Evolutionary conservation across 2,329 filamentous ascomycete species (phyloP).

Genomic region (Monosporascus sp.): DNA sequence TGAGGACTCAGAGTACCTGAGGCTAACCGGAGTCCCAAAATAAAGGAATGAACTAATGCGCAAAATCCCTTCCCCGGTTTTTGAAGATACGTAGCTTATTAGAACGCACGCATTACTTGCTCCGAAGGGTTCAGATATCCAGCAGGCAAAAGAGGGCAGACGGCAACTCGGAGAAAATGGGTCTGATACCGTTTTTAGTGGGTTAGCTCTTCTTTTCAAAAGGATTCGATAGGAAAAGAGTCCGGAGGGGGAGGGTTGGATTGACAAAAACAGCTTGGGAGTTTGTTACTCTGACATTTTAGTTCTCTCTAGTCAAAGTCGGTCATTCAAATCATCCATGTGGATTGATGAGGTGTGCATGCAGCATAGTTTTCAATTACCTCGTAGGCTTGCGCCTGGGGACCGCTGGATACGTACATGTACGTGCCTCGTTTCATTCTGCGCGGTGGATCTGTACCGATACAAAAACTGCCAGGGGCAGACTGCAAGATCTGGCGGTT

Average conservation of each 20-base stretch:
- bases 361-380: neutral
- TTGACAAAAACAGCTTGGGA: too few species aligned
- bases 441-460: neutral
- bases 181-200: too few species aligned
- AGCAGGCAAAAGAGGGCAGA: too few species aligned
- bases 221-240: too few species aligned
- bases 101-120: neutral
- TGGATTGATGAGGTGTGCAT: constrained; percentile 1
- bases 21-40: neutral
- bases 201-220: too few species aligned
- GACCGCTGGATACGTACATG: neutral
- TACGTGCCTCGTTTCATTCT: neutral
- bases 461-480: neutral
- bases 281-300: neutral
- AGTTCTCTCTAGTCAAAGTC: neutral
- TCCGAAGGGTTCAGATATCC: neutral
- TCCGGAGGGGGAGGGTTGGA: too few species aligned
- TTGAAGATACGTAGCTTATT: neutral
- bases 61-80: neutral
- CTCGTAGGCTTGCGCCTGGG: neutral
- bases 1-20: neutral
- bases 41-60: neutral
- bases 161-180: too few species aligned
- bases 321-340: neutral
- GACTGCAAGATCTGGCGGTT: neutral